Base-by-base conservation (phyloP, 1,139 yeast species). In the Arxiozyma telluris region DNA sequence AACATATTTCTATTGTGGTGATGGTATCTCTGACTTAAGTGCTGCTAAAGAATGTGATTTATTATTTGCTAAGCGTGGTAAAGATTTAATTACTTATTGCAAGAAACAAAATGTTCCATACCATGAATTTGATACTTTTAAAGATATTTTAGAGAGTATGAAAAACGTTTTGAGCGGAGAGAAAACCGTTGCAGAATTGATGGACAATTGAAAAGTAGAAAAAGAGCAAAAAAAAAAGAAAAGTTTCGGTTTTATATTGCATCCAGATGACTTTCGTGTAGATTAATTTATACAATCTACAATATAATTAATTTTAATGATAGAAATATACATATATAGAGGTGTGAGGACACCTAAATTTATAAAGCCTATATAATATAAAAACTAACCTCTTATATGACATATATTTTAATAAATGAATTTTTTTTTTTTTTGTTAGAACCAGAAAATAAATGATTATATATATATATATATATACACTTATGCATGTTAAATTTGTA, bases 1-100 rank as follows among this genome's bases (percentile, higher is more conserved):
- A 12, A 74, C 76, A 48, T 76, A 90, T 63, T 87, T 91, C 69
- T 93, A 93, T 75, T 87, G 96, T 67, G 98, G 98, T 55, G 98
- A 93, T 68, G 99, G 99, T 57, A 97, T 93, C 34, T 84, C 95
- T 53, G 99, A 93, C 70, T 76, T 93, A 61, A 82, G 90, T 57
- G 98, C 98, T 27, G 98, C 98, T 39, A 84, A 86, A 67, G 97
- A 93, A 70, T 90, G 98, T 51, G 91, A 94, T 70, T 76, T 91
- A 63, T 75, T 93, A 62, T 93, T 93, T 71, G 98, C 98, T 53
- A 93, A 90, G 73, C 82, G 82, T 60, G 98, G 97, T 50, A 83
- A 86, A 64, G 98, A 93, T 69, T 79, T 93, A 63, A 86, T 93
- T 61, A 84, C 82, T 52, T 91, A 82, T 73, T 93, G 98, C 73